Percentiles rank a stretch among this genome's conserved stretches.
Conservation (phyloP, 108 stramenopile species). For the Heterococcus sp. region DNA sequence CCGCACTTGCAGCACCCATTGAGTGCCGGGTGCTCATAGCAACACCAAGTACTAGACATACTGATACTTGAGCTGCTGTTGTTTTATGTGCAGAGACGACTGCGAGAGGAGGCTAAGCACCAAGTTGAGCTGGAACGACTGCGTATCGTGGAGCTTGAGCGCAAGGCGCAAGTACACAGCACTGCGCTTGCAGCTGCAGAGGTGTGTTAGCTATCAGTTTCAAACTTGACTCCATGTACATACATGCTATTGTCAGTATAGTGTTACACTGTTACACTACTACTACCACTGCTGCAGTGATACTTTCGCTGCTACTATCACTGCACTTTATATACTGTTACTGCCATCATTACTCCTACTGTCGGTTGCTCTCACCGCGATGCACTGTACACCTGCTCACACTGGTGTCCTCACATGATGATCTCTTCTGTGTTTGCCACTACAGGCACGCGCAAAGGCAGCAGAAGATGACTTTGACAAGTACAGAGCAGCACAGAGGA, state of each 20-base stretch:
- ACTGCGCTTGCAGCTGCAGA: not conserved
- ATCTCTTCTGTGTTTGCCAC: not conserved
- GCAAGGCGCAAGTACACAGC: not conserved
- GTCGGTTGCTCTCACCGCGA: too few relatives aligned
- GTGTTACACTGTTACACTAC: not conserved
- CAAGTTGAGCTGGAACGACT: conserved; percentile 2
- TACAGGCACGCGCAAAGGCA: conserved; percentile 4
- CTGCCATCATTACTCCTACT: too few relatives aligned
- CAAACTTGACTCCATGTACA: too few relatives aligned
- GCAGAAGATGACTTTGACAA: conserved; percentile 42
- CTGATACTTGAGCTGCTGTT: too few relatives aligned
- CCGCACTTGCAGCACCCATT: too few relatives aligned
- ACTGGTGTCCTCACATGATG: too few relatives aligned
- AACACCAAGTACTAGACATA: too few relatives aligned
- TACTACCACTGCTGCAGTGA: not conserved
- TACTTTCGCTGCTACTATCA: not conserved
- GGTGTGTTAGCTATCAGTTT: too few relatives aligned
- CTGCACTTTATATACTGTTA: too few relatives aligned
- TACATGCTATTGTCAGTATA: not conserved
- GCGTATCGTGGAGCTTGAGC: not conserved
- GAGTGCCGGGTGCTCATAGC: too few relatives aligned
- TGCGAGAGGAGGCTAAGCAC: conserved; percentile 30
- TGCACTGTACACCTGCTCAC: too few relatives aligned
- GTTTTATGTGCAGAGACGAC: conserved; percentile 33
- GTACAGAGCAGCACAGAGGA: conserved; percentile 33